These are phyloP conservation scores for Populus davidiana DNA, from an alignment of 345 rosid genomes.

Conservation along the genomic window DNA sequence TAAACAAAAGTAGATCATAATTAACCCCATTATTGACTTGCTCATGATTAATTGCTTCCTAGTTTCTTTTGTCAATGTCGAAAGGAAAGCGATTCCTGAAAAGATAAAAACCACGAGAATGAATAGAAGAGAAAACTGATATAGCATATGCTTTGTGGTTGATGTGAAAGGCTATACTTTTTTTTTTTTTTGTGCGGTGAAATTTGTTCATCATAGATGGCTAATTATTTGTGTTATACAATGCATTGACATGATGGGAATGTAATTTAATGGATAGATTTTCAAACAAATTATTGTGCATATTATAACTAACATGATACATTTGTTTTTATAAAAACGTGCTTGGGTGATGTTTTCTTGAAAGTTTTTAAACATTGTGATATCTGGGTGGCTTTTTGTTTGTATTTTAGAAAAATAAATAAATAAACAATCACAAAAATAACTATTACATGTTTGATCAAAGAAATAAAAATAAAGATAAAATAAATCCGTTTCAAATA, in stretches of 20 bases:
- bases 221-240: neutral
- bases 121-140: neutral
- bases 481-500: too few relatives aligned
- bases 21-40: constrained; percentile 25
- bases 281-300: neutral
- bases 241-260: neutral
- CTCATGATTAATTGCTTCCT: constrained; percentile 21
- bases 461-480: too few relatives aligned
- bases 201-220: neutral
- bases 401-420: too few relatives aligned
- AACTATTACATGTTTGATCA: too few relatives aligned
- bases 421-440: too few relatives aligned
- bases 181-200: neutral
- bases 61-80: neutral
- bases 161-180: neutral
- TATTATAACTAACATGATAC: too few relatives aligned
- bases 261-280: neutral
- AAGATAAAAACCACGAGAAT: constrained; percentile 10
- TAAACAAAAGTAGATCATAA: neutral
- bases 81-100: constrained; percentile 10
- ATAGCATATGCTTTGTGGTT: neutral
- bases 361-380: too few relatives aligned
- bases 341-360: too few relatives aligned
- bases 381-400: too few relatives aligned
- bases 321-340: too few relatives aligned